Percentiles rank a stretch among this genome's conserved stretches.
Evolutionary conservation across 2,329 filamentous ascomycete genomes (phyloP).

Genomic region (Cordyceps militaris): DNA sequence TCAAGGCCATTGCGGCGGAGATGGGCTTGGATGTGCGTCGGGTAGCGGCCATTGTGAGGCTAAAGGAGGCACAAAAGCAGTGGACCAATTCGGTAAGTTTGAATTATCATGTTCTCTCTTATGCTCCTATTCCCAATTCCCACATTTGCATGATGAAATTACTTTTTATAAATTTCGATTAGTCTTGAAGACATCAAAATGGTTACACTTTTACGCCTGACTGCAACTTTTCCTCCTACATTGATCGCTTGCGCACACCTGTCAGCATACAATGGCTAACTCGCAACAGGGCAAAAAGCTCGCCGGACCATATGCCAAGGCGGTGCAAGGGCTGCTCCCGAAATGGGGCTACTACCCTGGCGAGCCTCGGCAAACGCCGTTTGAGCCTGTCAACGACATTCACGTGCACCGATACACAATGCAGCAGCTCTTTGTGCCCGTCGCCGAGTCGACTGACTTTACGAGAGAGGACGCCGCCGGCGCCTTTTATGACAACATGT

Average conservation of each 20-base stretch:
- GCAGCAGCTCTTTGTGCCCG: slow-evolving; percentile 59
- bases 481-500: slow-evolving; percentile 53
- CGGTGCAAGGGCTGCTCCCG: slow-evolving; percentile 75
- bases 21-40: slow-evolving; percentile 74
- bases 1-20: slow-evolving; percentile 71
- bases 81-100: slow-evolving; percentile 66
- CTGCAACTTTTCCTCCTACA: slow-evolving; percentile 13
- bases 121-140: slow-evolving; percentile 15
- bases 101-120: not conserved
- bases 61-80: slow-evolving; percentile 79
- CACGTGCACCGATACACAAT: slow-evolving; percentile 54
- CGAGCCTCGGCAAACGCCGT: slow-evolving; percentile 35
- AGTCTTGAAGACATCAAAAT: slow-evolving; percentile 97
- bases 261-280: slow-evolving; percentile 20
- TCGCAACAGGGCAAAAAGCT: slow-evolving; percentile 63
- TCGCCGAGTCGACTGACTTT: slow-evolving; percentile 55
- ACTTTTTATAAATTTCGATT: slow-evolving; percentile 79
- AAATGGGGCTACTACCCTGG: slow-evolving; percentile 50
- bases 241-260: not conserved
- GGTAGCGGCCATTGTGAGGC: slow-evolving; percentile 75
- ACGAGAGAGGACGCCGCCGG: slow-evolving; percentile 59
- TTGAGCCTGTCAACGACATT: slow-evolving; percentile 59
- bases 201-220: slow-evolving; percentile 59
- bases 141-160: slow-evolving; percentile 43
- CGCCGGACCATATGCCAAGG: slow-evolving; percentile 68